Percentiles rank a stretch among this genome's conserved stretches.
Evolutionary conservation across 371 early-diverging fungal genomes (phyloP).

Genomic region (Coemansia sp.): DNA sequence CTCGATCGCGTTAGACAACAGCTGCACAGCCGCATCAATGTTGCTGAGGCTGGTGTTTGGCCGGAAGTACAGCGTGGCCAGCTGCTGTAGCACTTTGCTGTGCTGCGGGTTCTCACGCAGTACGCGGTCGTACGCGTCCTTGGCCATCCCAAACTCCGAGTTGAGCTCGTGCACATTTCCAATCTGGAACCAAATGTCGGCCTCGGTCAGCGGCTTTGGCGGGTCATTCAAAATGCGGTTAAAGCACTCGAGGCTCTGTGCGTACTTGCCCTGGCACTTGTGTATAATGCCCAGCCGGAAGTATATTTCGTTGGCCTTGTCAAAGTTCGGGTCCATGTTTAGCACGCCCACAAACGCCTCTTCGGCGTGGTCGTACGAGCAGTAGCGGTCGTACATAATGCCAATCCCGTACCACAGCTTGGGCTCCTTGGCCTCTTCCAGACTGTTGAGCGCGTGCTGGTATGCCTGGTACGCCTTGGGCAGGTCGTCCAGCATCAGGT

Average conservation of each 20-base stretch:
- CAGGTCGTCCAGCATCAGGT: conserved; percentile 89
- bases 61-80: conserved; percentile 94
- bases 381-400: conserved; percentile 94
- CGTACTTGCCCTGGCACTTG: conserved; percentile 91
- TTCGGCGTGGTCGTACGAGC: conserved; percentile 94
- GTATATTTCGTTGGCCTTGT: conserved; percentile 95
- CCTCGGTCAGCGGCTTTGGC: conserved; percentile 90
- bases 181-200: conserved; percentile 97
- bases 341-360: conserved; percentile 93
- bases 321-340: conserved; percentile 84
- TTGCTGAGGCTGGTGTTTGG: conserved; percentile 75
- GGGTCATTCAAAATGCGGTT: conserved; percentile 86
- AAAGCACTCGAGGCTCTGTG: conserved; percentile 88
- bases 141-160: conserved; percentile 83
- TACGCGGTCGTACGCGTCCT: conserved; percentile 91
- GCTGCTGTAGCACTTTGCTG: conserved; percentile 92
- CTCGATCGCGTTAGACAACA: conserved; percentile 80
- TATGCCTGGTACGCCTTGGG: conserved; percentile 91
- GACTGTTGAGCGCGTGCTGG: conserved; percentile 87
- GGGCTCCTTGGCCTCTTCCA: conserved; percentile 90
- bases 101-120: conserved; percentile 86
- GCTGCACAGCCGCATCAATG: conserved; percentile 80
- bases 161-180: conserved; percentile 95
- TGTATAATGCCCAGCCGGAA: conserved; percentile 96
- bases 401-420: conserved; percentile 99